A percentile compares a stretch with the other conserved stretches of the same genome.
These are phyloP conservation scores for Neurospora sp. DNA, from an alignment of 495 filamentous ascomycete species.

Conservation along the genomic window DNA sequence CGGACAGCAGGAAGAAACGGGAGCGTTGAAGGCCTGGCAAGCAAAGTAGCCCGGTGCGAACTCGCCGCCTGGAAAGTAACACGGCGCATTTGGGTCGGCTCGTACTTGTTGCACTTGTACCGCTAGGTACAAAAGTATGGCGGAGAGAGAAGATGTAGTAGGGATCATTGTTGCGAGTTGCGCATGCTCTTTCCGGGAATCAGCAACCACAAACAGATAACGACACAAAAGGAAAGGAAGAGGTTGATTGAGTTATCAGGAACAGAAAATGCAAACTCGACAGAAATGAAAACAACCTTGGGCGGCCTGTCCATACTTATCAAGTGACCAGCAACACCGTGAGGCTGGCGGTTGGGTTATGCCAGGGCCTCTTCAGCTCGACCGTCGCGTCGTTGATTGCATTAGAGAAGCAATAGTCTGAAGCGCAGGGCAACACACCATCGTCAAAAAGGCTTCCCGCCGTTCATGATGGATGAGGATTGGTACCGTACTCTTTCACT, in stretches of 20 bases:
- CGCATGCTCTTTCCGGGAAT: not conserved
- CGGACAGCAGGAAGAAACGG: slow-evolving; percentile 19
- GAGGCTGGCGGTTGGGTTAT: not conserved
- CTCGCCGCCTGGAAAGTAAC: slow-evolving; percentile 20
- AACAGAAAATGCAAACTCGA: not conserved
- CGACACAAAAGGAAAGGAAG: not conserved
- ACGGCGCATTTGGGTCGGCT: slow-evolving; percentile 11
- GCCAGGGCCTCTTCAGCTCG: not conserved
- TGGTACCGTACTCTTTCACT: not conserved
- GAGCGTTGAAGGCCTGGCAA: slow-evolving; percentile 13
- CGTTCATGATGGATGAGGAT: not conserved
- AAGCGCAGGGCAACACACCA: not conserved
- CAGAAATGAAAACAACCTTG: not conserved
- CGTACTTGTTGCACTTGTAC: not conserved
- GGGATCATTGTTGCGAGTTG: not conserved
- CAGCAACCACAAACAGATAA: not conserved
- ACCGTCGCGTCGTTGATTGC: not conserved
- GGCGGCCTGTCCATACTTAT: not conserved
- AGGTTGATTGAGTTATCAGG: not conserved
- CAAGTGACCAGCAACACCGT: not conserved
- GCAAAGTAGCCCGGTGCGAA: slow-evolving; percentile 15
- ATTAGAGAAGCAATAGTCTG: not conserved
- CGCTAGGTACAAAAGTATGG: not conserved
- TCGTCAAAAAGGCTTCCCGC: not conserved
- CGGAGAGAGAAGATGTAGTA: not conserved